Evolutionary conservation across 352 stramenopile species (phyloP).

Genomic region (Phytophthora parvispora): DNA sequence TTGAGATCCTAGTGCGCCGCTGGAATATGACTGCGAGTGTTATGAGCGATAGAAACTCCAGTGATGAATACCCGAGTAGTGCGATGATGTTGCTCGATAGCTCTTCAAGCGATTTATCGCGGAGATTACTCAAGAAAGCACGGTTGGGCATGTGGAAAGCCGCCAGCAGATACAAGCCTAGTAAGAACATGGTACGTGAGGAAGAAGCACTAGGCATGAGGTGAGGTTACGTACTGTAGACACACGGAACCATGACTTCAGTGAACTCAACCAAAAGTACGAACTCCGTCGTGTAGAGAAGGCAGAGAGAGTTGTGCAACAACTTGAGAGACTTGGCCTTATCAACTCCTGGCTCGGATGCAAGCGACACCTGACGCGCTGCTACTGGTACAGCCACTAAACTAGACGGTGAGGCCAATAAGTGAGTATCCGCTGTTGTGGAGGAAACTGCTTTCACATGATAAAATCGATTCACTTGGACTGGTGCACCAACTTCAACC

Average conservation of each 20-base stretch:
- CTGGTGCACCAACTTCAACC: too few relatives aligned
- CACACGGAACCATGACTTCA: not conserved
- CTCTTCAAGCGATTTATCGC: not conserved
- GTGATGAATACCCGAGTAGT: not conserved
- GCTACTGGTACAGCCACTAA: not conserved
- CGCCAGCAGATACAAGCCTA: not conserved
- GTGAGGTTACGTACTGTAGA: not conserved
- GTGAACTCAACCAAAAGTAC: not conserved
- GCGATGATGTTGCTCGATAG: not conserved
- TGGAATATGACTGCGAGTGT: not conserved
- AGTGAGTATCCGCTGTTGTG: too few relatives aligned
- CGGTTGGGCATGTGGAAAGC: not conserved
- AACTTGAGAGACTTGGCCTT: not conserved
- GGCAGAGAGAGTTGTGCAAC: not conserved
- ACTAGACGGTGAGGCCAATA: not conserved
- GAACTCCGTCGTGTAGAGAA: not conserved
- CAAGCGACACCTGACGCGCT: not conserved
- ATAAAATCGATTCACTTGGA: too few relatives aligned
- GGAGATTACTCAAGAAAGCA: not conserved
- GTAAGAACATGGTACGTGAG: not conserved
- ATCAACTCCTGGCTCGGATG: not conserved
- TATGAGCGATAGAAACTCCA: not conserved
- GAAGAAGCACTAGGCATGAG: too few relatives aligned
- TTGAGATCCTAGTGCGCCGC: not conserved
- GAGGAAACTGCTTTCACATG: too few relatives aligned